Percentiles rank a stretch among this genome's conserved stretches.
phyloP scores from a whole-genome alignment of 1,284 basidiomycete species.

The Peniophora sp. region DNA sequence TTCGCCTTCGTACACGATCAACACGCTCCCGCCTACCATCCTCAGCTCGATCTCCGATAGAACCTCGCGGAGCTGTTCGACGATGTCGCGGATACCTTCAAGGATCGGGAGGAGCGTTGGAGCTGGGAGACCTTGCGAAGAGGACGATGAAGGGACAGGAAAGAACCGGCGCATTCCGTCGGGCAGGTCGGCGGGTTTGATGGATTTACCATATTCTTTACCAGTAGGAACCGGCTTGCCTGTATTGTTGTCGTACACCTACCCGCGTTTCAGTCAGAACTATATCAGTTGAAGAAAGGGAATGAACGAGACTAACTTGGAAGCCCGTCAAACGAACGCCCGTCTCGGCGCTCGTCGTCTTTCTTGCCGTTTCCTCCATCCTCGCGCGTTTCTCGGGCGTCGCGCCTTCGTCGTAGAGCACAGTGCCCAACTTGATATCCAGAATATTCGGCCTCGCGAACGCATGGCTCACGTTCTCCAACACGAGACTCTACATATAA shows the following conservation, averaged over 20 bases:
- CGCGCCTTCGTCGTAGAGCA: constrained; percentile 70
- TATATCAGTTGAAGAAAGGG: background rate
- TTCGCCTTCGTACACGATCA: constrained; percentile 83
- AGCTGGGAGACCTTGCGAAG: constrained; percentile 43
- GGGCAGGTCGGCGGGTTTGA: constrained; percentile 60
- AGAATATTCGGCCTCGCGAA: constrained; percentile 82
- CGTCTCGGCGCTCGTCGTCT: constrained; percentile 68
- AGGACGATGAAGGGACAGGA: constrained; percentile 33
- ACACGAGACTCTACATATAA: constrained; percentile 73
- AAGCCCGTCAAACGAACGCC: constrained; percentile 86
- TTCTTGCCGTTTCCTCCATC: constrained; percentile 67
- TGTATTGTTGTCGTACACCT: constrained; percentile 70
- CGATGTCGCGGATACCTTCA: constrained; percentile 41
- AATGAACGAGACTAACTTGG: constrained; percentile 67
- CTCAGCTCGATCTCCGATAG: constrained; percentile 60
- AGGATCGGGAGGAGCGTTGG: constrained; percentile 55
- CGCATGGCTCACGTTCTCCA: constrained; percentile 75
- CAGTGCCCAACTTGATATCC: constrained; percentile 88
- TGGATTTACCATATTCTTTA: constrained; percentile 77
- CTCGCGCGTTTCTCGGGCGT: constrained; percentile 70
- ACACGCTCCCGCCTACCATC: constrained; percentile 76
- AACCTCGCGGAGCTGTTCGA: constrained; percentile 47
- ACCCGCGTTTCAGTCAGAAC: background rate
- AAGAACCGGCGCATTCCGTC: constrained; percentile 78
- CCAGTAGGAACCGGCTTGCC: constrained; percentile 52